phyloP scores from a whole-genome alignment of 371 early-diverging fungal species.

The Parasitella parasitica region DNA sequence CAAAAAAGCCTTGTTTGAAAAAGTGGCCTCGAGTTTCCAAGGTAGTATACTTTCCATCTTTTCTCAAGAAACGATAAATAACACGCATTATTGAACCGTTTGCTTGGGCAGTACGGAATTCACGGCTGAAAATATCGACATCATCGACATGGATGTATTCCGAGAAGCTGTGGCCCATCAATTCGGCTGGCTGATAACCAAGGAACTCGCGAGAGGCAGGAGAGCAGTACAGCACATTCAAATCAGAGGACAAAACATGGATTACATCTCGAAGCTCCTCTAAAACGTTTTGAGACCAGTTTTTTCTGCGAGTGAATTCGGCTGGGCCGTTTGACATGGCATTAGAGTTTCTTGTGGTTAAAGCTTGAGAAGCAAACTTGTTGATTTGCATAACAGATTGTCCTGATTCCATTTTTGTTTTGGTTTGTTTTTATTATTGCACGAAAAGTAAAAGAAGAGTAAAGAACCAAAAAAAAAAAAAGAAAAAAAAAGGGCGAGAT shows the following conservation, averaged over 20 bases:
- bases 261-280: conserved; percentile 54
- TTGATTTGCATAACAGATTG: conserved; percentile 18
- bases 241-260: conserved; percentile 11
- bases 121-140: conserved; percentile 22
- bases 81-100: conserved; percentile 13
- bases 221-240: conserved; percentile 26
- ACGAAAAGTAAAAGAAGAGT: not conserved
- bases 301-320: conserved; percentile 50
- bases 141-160: conserved; percentile 32
- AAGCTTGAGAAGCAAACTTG: conserved; percentile 21
- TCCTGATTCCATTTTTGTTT: conserved; percentile 15
- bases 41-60: conserved; percentile 41
- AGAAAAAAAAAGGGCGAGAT: not conserved
- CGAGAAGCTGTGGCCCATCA: conserved; percentile 19
- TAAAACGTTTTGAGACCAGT: conserved; percentile 50
- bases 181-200: conserved; percentile 45
- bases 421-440: not conserved
- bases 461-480: not conserved
- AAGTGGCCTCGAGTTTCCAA: conserved; percentile 44
- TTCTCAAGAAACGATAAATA: conserved; percentile 40
- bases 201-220: conserved; percentile 42
- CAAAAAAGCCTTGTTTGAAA: conserved; percentile 36
- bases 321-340: conserved; percentile 2
- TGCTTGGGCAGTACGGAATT: conserved; percentile 13
- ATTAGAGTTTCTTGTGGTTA: conserved; percentile 3